Percentiles rank a stretch among this genome's conserved stretches.
These are phyloP conservation scores for Amylocystis lapponica DNA, from an alignment of 768 basidiomycete genomes.

Conservation along the genomic window DNA sequence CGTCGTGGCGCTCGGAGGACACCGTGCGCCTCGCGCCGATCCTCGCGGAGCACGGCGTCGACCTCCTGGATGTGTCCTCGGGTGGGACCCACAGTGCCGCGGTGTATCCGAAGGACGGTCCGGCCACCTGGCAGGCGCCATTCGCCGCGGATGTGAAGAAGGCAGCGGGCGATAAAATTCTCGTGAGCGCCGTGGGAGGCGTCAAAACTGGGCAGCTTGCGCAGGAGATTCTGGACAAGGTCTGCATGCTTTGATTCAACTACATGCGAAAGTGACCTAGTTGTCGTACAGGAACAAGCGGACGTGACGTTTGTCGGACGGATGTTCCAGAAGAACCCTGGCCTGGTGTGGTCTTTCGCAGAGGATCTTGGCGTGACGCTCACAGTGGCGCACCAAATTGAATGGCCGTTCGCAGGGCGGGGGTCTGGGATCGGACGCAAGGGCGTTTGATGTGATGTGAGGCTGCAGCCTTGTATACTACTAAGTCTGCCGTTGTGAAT, in stretches of 20 bases:
- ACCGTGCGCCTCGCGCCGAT: conserved; percentile 55
- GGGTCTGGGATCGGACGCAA: not conserved
- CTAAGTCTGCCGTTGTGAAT: no score
- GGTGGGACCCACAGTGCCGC: conserved; percentile 64
- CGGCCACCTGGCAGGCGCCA: conserved; percentile 19
- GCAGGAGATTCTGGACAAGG: conserved; percentile 48
- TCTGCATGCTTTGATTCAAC: not conserved
- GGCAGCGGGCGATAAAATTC: conserved; percentile 32
- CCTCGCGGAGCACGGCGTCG: conserved; percentile 60
- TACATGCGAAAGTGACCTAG: not conserved
- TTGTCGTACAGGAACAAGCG: conserved; percentile 32
- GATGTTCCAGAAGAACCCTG: conserved; percentile 54
- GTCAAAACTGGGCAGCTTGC: conserved; percentile 51
- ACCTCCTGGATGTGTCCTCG: conserved; percentile 67
- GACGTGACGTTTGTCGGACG: conserved; percentile 37
- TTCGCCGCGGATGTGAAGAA: conserved; percentile 33
- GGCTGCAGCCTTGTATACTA: no score
- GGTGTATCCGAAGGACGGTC: conserved; percentile 36
- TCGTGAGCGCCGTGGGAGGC: conserved; percentile 50
- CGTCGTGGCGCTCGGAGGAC: conserved; percentile 66
- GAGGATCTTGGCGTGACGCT: conserved; percentile 48
- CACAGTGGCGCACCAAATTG: conserved; percentile 44
- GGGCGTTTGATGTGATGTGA: no score
- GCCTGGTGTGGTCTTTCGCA: conserved; percentile 39
- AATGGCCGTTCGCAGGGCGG: conserved; percentile 43